Evolutionary conservation across 2,329 filamentous ascomycete genomes (phyloP), one percentile per base, ranked within the genome.

Genomic region (Phialocephala subalpina): DNA sequence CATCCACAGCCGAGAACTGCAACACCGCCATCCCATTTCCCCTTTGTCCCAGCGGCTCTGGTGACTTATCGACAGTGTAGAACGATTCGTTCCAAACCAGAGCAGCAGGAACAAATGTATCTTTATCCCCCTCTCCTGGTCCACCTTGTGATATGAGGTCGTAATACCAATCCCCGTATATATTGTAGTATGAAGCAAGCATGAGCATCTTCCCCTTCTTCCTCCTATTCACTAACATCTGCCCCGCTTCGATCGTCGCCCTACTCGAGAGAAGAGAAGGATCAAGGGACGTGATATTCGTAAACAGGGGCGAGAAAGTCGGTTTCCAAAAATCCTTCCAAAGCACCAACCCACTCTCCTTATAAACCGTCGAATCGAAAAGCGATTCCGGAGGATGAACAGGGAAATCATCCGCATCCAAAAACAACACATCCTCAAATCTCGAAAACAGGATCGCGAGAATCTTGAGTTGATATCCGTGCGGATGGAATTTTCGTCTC

Each of bases 121-220:
- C 82, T 70, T 84, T 84, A 73, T 84, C 82, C 18, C 83, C 83
- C 72, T 84, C 78, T 12, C 82, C 83, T 0, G 79, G 75, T 8
- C 79, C 82, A 38, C 82, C 82, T 71, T 83, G 82, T 2, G 53
- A 64, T 25, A 69, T 67, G 2, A 72, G 33, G 40, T 60, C 58
- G 40, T 64, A 69, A 55, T 66, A 72, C 38, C 63, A 63, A 1
- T 62, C 33, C 0, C 81, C 81, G 73, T 79, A 82, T 55, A 78
- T 76, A 69, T 84, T 85, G 73, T 85, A 85, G 71, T 84, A 85
- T 1, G 78, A 76, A 4, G 81, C 77, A 3, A 84, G 75, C n/a
- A 83, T 74, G 1, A 85, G 76, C 1, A 79, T 79, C 42, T 76
- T 75, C 3, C 74, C 67, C 62, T 83, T 81, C 2, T 77, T 76